phyloP scores from a whole-genome alignment of 2,329 filamentous ascomycete genomes.

The Pseudogymnoascus sp. region DNA sequence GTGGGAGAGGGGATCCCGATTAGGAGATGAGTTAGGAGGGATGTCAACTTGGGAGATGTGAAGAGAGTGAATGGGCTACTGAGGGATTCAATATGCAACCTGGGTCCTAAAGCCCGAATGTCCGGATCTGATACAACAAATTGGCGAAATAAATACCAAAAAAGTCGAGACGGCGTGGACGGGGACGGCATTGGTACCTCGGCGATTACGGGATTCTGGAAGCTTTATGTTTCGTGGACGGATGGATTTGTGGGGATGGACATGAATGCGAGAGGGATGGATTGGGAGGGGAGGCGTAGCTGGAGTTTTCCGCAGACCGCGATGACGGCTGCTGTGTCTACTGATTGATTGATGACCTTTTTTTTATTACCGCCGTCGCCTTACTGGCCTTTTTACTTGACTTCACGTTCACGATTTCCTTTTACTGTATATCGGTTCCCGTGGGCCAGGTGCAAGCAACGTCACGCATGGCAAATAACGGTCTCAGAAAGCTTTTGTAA shows the following conservation, averaged over 20 bases:
- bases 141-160: background rate
- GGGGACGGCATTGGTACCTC: background rate
- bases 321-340: background rate
- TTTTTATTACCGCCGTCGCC: background rate
- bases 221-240: background rate
- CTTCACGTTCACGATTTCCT: background rate
- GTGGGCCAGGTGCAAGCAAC: conserved; percentile 9
- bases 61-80: background rate
- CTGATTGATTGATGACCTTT: background rate
- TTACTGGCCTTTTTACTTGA: background rate
- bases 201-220: background rate
- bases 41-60: background rate
- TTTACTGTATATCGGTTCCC: background rate
- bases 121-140: background rate
- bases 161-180: background rate
- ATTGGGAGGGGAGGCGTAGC: background rate
- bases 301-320: background rate
- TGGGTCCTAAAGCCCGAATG: background rate
- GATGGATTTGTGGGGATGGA: background rate
- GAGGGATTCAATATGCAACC: background rate
- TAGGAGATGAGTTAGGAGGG: conserved; percentile 26
- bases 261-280: background rate
- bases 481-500: conserved; percentile 20
- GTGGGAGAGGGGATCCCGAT: conserved; percentile 53
- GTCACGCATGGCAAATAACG: background rate